Percentiles rank a stretch among this genome's conserved stretches.
Evolutionary conservation across 371 early-diverging fungal species (phyloP).

Genomic region (Mortierella sp.): DNA sequence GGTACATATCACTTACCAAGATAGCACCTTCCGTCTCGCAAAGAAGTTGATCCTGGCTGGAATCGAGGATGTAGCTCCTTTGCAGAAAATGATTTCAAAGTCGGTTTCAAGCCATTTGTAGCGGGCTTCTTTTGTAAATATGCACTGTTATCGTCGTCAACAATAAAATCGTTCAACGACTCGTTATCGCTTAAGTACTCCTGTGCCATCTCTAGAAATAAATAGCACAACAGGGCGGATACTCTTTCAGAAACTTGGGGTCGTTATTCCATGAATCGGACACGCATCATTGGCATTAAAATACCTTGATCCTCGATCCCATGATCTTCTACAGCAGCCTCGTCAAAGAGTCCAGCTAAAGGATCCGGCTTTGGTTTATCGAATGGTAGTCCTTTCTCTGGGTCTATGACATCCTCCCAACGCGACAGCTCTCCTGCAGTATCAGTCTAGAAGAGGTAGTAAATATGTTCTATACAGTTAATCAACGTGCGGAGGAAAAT

Average conservation of each 20-base stretch:
- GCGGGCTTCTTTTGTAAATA: conserved; percentile 58
- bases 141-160: conserved; percentile 89
- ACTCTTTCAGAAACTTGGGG: not conserved
- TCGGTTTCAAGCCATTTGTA: conserved; percentile 3
- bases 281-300: not conserved
- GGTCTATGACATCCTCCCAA: conserved; percentile 32
- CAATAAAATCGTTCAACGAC: conserved; percentile 74
- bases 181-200: conserved; percentile 43
- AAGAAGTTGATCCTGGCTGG: conserved; percentile 73
- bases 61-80: conserved; percentile 59
- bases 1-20: conserved; percentile 55
- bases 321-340: conserved; percentile 20
- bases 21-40: conserved; percentile 74
- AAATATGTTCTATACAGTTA: not conserved
- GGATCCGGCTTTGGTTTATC: conserved; percentile 31
- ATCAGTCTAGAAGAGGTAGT: conserved; percentile 18
- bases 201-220: conserved; percentile 29
- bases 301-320: conserved; percentile 25
- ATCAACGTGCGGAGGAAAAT: not conserved
- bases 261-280: not conserved
- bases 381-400: conserved; percentile 30
- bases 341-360: conserved; percentile 46
- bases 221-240: not conserved
- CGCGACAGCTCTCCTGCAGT: conserved; percentile 21
- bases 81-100: conserved; percentile 4